phyloP scores from a whole-genome alignment of 176 grass and related monocot species.

The Alopecurus myosuroides region DNA sequence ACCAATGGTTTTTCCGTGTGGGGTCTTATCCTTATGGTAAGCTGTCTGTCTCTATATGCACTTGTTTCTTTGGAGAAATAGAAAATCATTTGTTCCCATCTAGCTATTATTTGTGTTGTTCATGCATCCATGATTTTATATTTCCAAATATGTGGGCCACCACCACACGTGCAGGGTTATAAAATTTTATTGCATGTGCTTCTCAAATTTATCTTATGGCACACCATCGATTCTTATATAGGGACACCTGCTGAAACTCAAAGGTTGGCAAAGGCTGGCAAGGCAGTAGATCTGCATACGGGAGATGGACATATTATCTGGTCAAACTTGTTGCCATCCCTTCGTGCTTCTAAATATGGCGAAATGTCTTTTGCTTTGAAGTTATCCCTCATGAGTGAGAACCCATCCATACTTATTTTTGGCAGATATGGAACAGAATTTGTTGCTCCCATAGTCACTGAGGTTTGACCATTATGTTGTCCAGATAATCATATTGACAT shows the following conservation, averaged over 20 bases:
- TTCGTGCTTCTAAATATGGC: conserved; percentile 49
- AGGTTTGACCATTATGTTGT: conserved; percentile 56
- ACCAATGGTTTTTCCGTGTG: too few relatives aligned
- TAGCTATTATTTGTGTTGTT: too few relatives aligned
- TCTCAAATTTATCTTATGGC: conserved; percentile 8
- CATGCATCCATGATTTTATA: background rate
- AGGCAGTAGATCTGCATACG: conserved; percentile 84
- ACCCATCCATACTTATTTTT: conserved; percentile 79
- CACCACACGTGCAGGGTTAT: background rate
- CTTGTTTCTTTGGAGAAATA: too few relatives aligned
- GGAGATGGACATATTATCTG: conserved; percentile 89
- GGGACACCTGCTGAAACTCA: conserved; percentile 92
- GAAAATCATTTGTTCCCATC: too few relatives aligned
- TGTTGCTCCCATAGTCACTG: conserved; percentile 50
- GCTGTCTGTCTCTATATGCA: too few relatives aligned
- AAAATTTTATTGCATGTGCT: conserved; percentile 6
- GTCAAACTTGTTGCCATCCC: conserved; percentile 61
- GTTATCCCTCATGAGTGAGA: conserved; percentile 69
- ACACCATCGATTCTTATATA: conserved; percentile 32
- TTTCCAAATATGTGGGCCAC: background rate
- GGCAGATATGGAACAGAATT: conserved; percentile 58
- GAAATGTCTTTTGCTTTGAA: conserved; percentile 50
- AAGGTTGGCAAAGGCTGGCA: conserved; percentile 89
- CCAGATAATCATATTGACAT: conserved; percentile 65
- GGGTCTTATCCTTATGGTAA: too few relatives aligned